Evolutionary conservation across 164 flowering plant species (phyloP).

Genomic region (Magnolia officinalis): DNA sequence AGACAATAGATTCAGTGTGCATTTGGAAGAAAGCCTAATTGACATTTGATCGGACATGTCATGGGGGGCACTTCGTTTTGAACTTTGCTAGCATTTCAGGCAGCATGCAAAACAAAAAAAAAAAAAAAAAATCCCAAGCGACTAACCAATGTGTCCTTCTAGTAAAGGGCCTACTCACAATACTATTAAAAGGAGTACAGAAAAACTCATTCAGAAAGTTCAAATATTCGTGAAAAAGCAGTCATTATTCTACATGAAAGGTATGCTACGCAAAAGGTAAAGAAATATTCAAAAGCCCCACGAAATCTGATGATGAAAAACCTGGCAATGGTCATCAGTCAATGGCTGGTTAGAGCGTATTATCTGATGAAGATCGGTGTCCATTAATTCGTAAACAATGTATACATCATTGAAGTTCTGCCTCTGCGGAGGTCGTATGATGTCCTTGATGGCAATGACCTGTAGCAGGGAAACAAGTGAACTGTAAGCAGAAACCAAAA

Average conservation of each 20-base stretch:
- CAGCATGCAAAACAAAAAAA: too few species aligned
- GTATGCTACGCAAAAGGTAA: background rate
- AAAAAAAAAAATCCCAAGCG: background rate
- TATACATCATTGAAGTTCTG: conserved; percentile 86
- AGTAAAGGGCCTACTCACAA: background rate
- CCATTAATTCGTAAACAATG: conserved; percentile 83
- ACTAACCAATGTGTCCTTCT: background rate
- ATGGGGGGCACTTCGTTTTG: background rate
- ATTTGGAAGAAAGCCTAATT: background rate
- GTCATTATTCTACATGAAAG: background rate
- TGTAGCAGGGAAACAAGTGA: conserved; percentile 20
- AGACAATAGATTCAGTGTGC: too few species aligned
- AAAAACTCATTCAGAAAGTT: background rate
- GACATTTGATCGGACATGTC: background rate
- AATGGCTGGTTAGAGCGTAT: conserved; percentile 71
- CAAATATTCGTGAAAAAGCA: background rate
- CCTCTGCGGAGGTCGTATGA: conserved; percentile 70
- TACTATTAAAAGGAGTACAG: background rate
- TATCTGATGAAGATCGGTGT: conserved; percentile 90
- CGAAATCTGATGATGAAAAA: conserved; percentile 12
- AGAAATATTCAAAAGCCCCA: conserved; percentile 5
- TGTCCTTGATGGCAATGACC: conserved; percentile 73
- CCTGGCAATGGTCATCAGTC: conserved; percentile 90
- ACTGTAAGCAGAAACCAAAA: background rate
- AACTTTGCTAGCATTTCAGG: background rate